Percentiles rank a stretch among this genome's conserved stretches.
Conservation (phyloP, 345 rosid genomes). For the Anacardium occidentale region DNA sequence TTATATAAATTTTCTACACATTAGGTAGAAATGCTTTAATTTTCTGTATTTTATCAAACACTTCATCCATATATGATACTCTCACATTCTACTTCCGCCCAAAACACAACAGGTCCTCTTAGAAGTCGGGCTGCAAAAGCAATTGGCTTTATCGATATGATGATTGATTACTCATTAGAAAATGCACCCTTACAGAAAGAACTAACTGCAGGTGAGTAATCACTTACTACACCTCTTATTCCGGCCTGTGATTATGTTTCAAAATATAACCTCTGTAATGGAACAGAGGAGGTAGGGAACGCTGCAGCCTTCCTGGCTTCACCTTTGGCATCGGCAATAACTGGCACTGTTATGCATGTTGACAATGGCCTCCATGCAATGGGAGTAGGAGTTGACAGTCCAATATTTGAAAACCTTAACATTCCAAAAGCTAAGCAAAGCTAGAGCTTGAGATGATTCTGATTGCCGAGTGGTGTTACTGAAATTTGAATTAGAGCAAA, state of each 20-base stretch:
- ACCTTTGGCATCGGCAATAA: slow-evolving; percentile 90
- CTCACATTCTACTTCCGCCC: background rate
- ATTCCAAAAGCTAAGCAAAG: slow-evolving; percentile 48
- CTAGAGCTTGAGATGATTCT: slow-evolving; percentile 47
- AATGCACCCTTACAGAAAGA: slow-evolving; percentile 90
- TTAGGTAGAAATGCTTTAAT: no score
- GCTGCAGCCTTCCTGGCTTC: slow-evolving; percentile 92
- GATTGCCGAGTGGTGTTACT: background rate
- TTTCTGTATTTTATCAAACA: background rate
- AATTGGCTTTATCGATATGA: slow-evolving; percentile 64
- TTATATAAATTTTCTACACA: no score
- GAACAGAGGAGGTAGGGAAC: slow-evolving; percentile 91
- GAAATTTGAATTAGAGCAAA: background rate
- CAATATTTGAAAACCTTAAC: slow-evolving; percentile 68
- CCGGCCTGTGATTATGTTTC: background rate
- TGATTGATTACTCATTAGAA: slow-evolving; percentile 77
- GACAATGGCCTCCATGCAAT: slow-evolving; percentile 96
- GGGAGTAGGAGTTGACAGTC: slow-evolving; percentile 95
- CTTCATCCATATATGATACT: background rate
- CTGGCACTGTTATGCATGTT: slow-evolving; percentile 77
- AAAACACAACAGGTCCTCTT: slow-evolving; percentile 49
- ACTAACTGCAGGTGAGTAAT: slow-evolving; percentile 63
- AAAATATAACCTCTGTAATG: background rate
- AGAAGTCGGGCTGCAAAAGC: slow-evolving; percentile 81
- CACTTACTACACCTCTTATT: slow-evolving; percentile 4